Evolutionary conservation across 805 yeast genomes (phyloP), one percentile per base, ranked within the genome.

Genomic region (Candida nemodendra): DNA sequence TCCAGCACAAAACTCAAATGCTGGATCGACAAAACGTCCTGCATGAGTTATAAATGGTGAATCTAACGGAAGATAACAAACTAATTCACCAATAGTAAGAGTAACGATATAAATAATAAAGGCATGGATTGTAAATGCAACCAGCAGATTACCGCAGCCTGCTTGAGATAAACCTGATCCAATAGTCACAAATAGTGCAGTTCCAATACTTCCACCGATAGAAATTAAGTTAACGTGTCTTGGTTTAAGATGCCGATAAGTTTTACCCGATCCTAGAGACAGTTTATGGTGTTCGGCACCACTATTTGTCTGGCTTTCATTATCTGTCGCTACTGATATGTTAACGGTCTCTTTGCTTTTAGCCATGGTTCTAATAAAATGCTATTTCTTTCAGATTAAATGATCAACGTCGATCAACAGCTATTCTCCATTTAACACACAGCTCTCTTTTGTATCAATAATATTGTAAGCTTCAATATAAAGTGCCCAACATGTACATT

Each of bases 201-300:
- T 80, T 24, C 93, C 93, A 45, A 84, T 81, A 27, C 85, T 81
- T 34, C 90, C 91, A 9, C 89, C 86, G 16, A 84, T 79, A 5
- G 87, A 83, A 41, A 84, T 78, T 37, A 84, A 68, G 52, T 83
- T 86, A 17, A 84, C 78, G 62, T 86, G 95, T 42, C 95, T 21
- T 7, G 24, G 24, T 11, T 21, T 21, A 7, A 21, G 24, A 21
- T 21, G 30, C 8, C 16, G 30, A 16, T 8, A 8, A 14, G 30
- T 27, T 14, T 14, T 14, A 7, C 30, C 18, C 7, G 24, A 21
- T 7, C 9, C 24, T 21, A 21, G 7, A 8, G 11, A 11, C 11
- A 8, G 7, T 8, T 11, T 11, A 11, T 8, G 9, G 11, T 21
- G 24, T 21, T 21, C 24, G 9, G 7, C 24, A 21, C 24, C 11